Percentiles rank a stretch among this genome's conserved stretches.
Evolutionary conservation across 768 basidiomycete species (phyloP).

Genomic region (Russula sp.): DNA sequence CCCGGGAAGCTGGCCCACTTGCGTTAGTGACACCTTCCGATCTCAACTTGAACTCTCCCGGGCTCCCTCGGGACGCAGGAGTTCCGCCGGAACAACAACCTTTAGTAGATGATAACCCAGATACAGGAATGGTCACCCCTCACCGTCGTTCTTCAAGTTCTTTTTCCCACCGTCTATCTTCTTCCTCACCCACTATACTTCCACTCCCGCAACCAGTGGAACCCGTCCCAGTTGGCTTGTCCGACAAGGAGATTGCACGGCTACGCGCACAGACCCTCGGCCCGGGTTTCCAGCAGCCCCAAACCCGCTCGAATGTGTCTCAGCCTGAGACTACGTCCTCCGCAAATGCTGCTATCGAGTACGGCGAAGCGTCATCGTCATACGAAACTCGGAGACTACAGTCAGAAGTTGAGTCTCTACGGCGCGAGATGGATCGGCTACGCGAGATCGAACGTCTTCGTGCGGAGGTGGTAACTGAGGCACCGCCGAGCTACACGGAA

Average conservation of each 20-base stretch:
- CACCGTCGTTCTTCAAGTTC: too few relatives aligned
- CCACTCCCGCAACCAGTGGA: neutral
- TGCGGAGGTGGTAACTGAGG: slow-evolving; percentile 27
- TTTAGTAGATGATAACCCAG: too few relatives aligned
- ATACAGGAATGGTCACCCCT: too few relatives aligned
- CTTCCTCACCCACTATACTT: neutral
- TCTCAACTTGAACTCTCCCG: neutral
- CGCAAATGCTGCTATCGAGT: neutral
- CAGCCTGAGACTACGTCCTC: neutral
- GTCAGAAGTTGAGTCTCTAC: slow-evolving; percentile 35
- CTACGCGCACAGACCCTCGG: slow-evolving; percentile 3
- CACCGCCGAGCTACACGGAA: slow-evolving; percentile 32
- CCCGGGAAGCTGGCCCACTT: neutral
- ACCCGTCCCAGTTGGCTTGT: slow-evolving; percentile 12
- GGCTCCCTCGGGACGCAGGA: too few relatives aligned
- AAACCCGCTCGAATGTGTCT: neutral
- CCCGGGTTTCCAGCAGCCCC: neutral
- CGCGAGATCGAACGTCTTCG: slow-evolving; percentile 31
- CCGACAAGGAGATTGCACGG: slow-evolving; percentile 20
- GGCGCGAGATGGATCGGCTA: slow-evolving; percentile 19
- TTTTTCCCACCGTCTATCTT: too few relatives aligned
- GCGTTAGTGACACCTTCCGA: slow-evolving; percentile 9
- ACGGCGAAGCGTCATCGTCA: neutral
- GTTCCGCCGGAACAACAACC: too few relatives aligned
- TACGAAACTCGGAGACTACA: slow-evolving; percentile 9